A percentile compares a stretch with the other conserved stretches of the same genome.
Conservation (phyloP, 2,329 filamentous ascomycete species). For the Penicillium frequentans region DNA sequence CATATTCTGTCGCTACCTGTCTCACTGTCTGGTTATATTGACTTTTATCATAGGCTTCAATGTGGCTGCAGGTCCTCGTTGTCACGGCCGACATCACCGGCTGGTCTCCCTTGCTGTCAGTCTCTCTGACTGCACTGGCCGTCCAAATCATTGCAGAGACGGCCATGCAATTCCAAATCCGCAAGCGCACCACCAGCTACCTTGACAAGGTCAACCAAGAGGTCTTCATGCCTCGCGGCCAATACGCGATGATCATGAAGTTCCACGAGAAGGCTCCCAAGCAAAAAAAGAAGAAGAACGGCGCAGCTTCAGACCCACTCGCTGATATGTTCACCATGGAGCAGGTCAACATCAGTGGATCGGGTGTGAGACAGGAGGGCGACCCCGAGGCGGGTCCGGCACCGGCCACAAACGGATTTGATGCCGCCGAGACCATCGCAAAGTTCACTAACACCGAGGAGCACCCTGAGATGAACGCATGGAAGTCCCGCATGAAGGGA, state of each 20-base stretch:
- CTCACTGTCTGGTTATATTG: neutral
- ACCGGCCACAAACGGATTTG: neutral
- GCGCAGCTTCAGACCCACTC: neutral
- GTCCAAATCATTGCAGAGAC: slow-evolving; percentile 26
- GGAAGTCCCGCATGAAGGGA: neutral
- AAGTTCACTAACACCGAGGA: neutral
- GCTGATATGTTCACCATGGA: slow-evolving; percentile 8
- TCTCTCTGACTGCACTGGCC: slow-evolving; percentile 14
- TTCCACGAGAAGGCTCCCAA: slow-evolving; percentile 20
- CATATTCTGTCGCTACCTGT: neutral
- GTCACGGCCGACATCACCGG: slow-evolving; percentile 2
- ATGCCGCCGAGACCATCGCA: neutral
- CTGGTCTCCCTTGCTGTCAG: neutral
- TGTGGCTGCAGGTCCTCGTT: slow-evolving; percentile 9
- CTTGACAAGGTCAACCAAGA: slow-evolving; percentile 30
- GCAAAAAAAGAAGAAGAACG: slow-evolving; percentile 1
- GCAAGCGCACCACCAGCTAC: slow-evolving; percentile 26
- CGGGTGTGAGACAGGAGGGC: neutral
- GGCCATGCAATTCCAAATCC: slow-evolving; percentile 28
- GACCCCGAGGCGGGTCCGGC: neutral
- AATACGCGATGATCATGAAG: slow-evolving; percentile 30
- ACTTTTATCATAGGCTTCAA: neutral
- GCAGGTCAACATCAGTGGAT: slow-evolving; percentile 7
- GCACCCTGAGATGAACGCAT: slow-evolving; percentile 1
- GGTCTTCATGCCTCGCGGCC: slow-evolving; percentile 32